Percentiles rank a stretch among this genome's conserved stretches.
phyloP scores from a whole-genome alignment of 345 rosid genomes.

The Gossypium herbaceum region DNA sequence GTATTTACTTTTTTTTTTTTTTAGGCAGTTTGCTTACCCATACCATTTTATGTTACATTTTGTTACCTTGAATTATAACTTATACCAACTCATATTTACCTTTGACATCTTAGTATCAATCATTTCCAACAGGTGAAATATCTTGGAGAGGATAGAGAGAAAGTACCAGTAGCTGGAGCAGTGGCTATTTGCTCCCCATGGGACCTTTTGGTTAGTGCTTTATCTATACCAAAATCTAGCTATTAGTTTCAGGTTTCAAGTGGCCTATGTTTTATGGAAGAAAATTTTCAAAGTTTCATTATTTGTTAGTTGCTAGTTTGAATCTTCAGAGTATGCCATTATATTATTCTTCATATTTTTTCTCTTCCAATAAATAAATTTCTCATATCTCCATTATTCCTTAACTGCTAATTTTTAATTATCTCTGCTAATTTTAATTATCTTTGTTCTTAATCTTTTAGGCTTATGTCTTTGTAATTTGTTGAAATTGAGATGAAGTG shows the following conservation, averaged over 20 bases:
- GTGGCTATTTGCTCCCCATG: conserved; percentile 84
- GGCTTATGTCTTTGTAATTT: background rate
- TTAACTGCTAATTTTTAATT: background rate
- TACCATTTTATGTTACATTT: background rate
- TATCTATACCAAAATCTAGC: background rate
- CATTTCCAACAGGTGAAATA: conserved; percentile 67
- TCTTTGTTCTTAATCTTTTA: background rate
- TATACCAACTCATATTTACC: background rate
- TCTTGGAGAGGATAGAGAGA: conserved; percentile 83
- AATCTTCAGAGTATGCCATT: background rate
- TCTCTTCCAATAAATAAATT: background rate
- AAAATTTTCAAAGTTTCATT: conserved; percentile 3
- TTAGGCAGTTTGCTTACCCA: background rate
- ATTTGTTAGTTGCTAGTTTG: background rate
- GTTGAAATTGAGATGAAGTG: background rate
- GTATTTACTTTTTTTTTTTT: background rate
- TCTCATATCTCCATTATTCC: background rate
- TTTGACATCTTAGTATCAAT: background rate
- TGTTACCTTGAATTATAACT: background rate
- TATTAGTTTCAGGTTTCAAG: conserved; percentile 3
- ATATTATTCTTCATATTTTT: background rate
- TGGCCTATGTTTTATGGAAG: background rate
- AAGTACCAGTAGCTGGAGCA: conserved; percentile 72
- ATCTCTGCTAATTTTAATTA: background rate
- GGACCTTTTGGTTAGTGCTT: conserved; percentile 83